Evolutionary conservation across 2,329 filamentous ascomycete species (phyloP), one percentile per base, ranked within the genome.

Genomic region (Falciphora oryzae): DNA sequence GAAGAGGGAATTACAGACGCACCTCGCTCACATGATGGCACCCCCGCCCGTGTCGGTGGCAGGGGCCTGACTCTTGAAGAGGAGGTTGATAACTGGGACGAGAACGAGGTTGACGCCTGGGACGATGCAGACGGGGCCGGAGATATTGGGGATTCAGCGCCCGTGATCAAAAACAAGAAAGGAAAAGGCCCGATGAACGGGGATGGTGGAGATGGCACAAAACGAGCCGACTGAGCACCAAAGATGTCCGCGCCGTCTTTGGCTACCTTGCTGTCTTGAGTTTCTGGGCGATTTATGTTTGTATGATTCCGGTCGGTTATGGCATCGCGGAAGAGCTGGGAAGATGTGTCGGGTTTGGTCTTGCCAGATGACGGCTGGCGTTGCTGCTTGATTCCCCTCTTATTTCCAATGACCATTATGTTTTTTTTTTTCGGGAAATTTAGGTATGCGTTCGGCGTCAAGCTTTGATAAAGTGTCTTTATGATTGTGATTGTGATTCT

Each of bases 61-160:
- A 71, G 70, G 64, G 75, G 67, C 4, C 71, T 74, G 67, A 82
- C 79, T 1, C 73, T 96, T 27, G 93, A 96, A 70, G 85, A 94
- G 66, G 91, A 96, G 78, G 84, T 97, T 10, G 93, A 97, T 73
- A 92, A 94, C 69, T 97, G 93, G 93, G 93, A 97, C 72, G 93
- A 97, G 78, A 95, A 97, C 67, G 84, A 81, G 2, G 76, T 79
- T 25, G 84, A 87, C 68, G 78, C 81, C 14, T 86, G 83, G 84
- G 83, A 83, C 32, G 82, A 84, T n/a, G 81, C 80, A 10, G 81
- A 82, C 29, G 44, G 44, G 44, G 31, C 66, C 1, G 73, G 72
- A 4, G 73, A 74, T 57, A 66, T 71, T 16, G 70, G 71, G 28
- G 70, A 63, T 5, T 6, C 32, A 18, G 64, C 59, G 10, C 50